Evolutionary conservation across 164 flowering plant species (phyloP).

Genomic region (Macadamia integrifolia): DNA sequence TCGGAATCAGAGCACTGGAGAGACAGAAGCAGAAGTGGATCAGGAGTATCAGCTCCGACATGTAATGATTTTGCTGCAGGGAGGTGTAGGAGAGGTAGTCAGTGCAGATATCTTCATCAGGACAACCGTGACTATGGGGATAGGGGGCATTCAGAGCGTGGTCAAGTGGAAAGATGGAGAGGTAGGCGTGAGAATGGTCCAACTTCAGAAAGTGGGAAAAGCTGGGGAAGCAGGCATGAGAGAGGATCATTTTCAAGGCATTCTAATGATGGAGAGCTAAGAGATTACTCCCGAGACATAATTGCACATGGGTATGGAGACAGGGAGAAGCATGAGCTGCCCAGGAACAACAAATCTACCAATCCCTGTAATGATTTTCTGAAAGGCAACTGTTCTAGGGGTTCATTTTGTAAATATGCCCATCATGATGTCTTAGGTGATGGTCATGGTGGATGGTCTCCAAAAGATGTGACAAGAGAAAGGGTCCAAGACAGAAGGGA

Average conservation of each 20-base stretch:
- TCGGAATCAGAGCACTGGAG: constrained; percentile 34
- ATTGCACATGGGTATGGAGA: constrained; percentile 11
- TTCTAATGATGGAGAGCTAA: constrained; percentile 20
- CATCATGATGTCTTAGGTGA: constrained; percentile 38
- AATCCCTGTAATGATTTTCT: constrained; percentile 34
- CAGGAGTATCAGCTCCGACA: constrained; percentile 29
- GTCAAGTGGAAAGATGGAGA: constrained; percentile 12
- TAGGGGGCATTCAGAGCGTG: constrained; percentile 21
- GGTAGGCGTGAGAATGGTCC: constrained; percentile 23
- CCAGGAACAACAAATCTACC: constrained; percentile 23
- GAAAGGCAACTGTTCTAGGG: constrained; percentile 44
- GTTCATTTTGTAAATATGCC: constrained; percentile 46
- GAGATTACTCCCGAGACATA: constrained; percentile 19
- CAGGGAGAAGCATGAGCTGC: constrained; percentile 20
- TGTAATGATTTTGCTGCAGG: constrained; percentile 56
- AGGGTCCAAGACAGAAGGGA: constrained; percentile 30
- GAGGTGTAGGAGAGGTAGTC: constrained; percentile 56
- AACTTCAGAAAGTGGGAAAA: constrained; percentile 19
- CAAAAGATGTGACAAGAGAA: constrained; percentile 22
- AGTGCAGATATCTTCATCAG: constrained; percentile 56
- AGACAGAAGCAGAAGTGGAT: constrained; percentile 41
- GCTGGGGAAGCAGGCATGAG: constrained; percentile 35
- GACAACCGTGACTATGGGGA: constrained; percentile 30
- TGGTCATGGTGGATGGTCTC: constrained; percentile 18
- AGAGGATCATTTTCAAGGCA: constrained; percentile 25